Evolutionary conservation across 495 filamentous ascomycete species (phyloP).

Genomic region (Aspergillus leporis): DNA sequence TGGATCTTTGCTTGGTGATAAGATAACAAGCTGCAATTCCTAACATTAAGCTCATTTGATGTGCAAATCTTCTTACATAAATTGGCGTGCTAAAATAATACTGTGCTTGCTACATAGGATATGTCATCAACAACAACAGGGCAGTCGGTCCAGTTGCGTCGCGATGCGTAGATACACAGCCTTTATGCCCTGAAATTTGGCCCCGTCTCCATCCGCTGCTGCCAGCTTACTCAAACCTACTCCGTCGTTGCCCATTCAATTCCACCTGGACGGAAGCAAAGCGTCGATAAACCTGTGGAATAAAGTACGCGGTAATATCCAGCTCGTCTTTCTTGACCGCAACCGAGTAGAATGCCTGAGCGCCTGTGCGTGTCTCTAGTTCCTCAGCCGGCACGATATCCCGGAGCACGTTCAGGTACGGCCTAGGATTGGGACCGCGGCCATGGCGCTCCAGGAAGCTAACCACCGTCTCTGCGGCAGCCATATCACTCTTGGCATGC

Average conservation of each 20-base stretch:
- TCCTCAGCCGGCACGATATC: slow-evolving; percentile 10
- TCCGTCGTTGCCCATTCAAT: neutral
- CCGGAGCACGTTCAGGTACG: slow-evolving; percentile 9
- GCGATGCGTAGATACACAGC: too few species aligned
- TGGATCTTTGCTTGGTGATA: too few species aligned
- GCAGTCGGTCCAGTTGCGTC: too few species aligned
- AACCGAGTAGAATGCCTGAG: slow-evolving; percentile 10
- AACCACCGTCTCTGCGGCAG: slow-evolving; percentile 2
- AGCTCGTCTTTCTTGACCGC: slow-evolving; percentile 12
- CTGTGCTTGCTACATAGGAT: too few species aligned
- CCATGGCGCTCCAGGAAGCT: slow-evolving; percentile 12
- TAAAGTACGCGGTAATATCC: slow-evolving; percentile 14
- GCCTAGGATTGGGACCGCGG: neutral
- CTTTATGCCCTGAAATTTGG: too few species aligned
- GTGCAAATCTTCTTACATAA: too few species aligned
- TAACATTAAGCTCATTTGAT: too few species aligned
- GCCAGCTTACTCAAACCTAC: too few species aligned
- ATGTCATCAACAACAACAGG: too few species aligned
- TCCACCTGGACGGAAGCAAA: slow-evolving; percentile 12
- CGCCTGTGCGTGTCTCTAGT: slow-evolving; percentile 1
- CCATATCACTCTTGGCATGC: slow-evolving; percentile 12
- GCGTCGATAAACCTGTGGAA: slow-evolving; percentile 10
- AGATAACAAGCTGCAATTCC: too few species aligned
- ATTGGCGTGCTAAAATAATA: too few species aligned
- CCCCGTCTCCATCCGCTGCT: too few species aligned